Base-by-base conservation (phyloP, 441 rosid genomes). In the Jatropha multifida region DNA sequence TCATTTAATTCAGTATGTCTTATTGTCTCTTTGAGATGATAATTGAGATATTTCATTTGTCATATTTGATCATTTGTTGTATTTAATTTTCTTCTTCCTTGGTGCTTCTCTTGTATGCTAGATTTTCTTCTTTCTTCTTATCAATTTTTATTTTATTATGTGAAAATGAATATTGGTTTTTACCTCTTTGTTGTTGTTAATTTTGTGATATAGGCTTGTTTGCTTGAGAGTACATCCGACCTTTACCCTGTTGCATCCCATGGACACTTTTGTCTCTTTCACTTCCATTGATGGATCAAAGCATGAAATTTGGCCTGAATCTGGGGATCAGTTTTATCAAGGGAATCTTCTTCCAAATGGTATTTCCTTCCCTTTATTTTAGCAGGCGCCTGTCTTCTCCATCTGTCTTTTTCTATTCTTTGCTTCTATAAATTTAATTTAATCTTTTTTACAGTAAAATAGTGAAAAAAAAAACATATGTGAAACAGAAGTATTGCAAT, bases 191-290 rank as follows among this genome's bases (percentile, higher is more conserved):
- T 18, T 38, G 12, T 37, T 12, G 55, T 68, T 68, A 26, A 46
- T 56, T 71, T 65, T 76, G 56, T 68, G 26, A 46, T 81, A 78
- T 78, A 91, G 96, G 90, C 81, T 95, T 78, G 96, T 93, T 81
- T 93, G 96, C 85, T 81, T 93, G 84, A 89, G 98, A 82, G 82
- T 87, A 61, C 97, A 93, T 80, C 99, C 98, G 49, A 81, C 85
- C 27, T 92, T 93, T 79, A 18, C 38, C 69, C 90, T 95, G 59
- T 46, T 86, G 84, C 92, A 95, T 82, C 97, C 97, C 13, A 83
- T 89, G 1, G 96, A 92, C 76, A 71, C 93, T 67, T 89, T 88
- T 65, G 72, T 95, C 82, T 81, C 87, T 7, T 95, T 93, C 81
- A 90, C 90, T 61, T 85, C 98, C 52, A 65, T 86, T 5, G 85